These are phyloP conservation scores for Capronia americana DNA, from an alignment of 2,329 filamentous ascomycete genomes.

Conservation along the genomic window DNA sequence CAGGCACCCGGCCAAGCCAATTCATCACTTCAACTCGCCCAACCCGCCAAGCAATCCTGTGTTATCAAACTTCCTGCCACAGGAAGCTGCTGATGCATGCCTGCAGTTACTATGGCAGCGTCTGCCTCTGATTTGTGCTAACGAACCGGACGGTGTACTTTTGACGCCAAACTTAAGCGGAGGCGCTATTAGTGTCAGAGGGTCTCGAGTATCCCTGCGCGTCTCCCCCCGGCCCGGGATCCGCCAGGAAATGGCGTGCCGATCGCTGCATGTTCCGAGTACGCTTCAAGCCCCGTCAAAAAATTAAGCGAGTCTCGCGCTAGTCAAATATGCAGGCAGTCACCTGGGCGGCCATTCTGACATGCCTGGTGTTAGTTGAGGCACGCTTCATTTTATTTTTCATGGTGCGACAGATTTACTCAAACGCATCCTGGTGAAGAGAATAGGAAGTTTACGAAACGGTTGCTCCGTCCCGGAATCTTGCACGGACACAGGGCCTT, in stretches of 20 bases:
- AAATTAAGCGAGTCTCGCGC: neutral
- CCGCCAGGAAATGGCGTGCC: slow-evolving; percentile 1
- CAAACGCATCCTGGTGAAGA: neutral
- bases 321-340: neutral
- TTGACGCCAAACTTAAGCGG: neutral
- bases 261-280: slow-evolving; percentile 4
- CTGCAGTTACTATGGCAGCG: neutral
- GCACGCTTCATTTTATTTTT: neutral
- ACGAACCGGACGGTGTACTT: neutral
- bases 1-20: neutral
- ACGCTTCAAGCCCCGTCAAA: neutral
- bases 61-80: neutral
- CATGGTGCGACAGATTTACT: neutral
- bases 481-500: neutral
- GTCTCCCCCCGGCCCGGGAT: neutral
- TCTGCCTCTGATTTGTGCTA: neutral
- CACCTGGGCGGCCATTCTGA: neutral
- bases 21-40: neutral
- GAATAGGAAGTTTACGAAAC: neutral
- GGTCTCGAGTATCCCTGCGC: neutral
- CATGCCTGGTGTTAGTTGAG: neutral
- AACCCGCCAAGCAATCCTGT: neutral
- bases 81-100: neutral
- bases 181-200: slow-evolving; percentile 2
- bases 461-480: neutral